Conservation (phyloP, 1,284 basidiomycete species). For the Violaceomyces palustris region DNA sequence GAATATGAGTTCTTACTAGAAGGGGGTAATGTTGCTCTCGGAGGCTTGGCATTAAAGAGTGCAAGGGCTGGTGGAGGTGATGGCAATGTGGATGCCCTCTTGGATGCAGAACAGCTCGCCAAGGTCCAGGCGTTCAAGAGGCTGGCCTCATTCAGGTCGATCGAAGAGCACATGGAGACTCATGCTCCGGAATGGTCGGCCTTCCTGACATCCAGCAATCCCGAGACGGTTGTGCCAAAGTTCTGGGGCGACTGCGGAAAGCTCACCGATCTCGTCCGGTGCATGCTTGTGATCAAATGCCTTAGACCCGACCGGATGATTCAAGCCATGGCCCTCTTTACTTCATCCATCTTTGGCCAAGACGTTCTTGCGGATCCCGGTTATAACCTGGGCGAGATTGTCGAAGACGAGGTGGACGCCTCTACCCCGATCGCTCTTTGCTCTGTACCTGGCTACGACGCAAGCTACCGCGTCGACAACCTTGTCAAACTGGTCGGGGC, state of each 20-base stretch:
- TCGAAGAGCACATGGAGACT: constrained; percentile 65
- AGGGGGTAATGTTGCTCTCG: constrained; percentile 64
- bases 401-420: constrained; percentile 34
- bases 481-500: constrained; percentile 33
- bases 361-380: constrained; percentile 61
- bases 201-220: constrained; percentile 67
- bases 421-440: constrained; percentile 46
- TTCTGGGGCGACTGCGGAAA: constrained; percentile 60
- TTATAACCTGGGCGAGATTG: constrained; percentile 28
- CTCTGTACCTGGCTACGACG: constrained; percentile 49
- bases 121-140: constrained; percentile 55
- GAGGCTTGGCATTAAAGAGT: too few relatives aligned
- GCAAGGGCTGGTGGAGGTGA: constrained; percentile 10
- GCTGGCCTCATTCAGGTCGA: constrained; percentile 67
- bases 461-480: constrained; percentile 44
- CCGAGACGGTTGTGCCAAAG: constrained; percentile 66
- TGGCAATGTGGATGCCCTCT: constrained; percentile 26
- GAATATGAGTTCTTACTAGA: constrained; percentile 89
- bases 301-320: constrained; percentile 81
- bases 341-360: constrained; percentile 68
- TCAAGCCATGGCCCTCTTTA: constrained; percentile 72
- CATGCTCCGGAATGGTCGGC: constrained; percentile 68
- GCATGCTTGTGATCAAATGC: constrained; percentile 77
- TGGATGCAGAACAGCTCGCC: constrained; percentile 62
- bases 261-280: constrained; percentile 66